Percentiles rank a stretch among this genome's conserved stretches.
These are phyloP conservation scores for Yamadazyma akitaensis DNA, from an alignment of 805 yeast genomes.

Conservation along the genomic window DNA sequence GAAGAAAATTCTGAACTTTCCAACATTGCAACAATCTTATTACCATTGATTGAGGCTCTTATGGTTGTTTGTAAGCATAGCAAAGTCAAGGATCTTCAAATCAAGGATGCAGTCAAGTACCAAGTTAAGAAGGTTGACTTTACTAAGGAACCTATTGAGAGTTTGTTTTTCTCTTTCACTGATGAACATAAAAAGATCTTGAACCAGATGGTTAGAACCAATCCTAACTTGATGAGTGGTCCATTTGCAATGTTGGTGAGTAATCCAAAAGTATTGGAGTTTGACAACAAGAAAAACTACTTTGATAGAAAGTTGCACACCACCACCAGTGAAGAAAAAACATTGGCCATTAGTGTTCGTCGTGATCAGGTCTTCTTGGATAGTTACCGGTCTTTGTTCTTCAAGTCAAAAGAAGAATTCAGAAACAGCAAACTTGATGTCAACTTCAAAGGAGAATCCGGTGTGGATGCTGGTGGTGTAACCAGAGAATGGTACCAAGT, in stretches of 20 bases:
- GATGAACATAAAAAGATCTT: constrained; percentile 83
- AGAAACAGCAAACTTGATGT: constrained; percentile 71
- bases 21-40: constrained; percentile 66
- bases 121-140: constrained; percentile 66
- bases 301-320: constrained; percentile 72
- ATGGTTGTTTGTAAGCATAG: constrained; percentile 96
- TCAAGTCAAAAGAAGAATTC: constrained; percentile 71
- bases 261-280: constrained; percentile 86
- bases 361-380: constrained; percentile 92
- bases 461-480: constrained; percentile 98
- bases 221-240: constrained; percentile 93
- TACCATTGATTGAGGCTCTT: constrained; percentile 86
- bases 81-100: constrained; percentile 54
- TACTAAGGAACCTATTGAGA: constrained; percentile 70
- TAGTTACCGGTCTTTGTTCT: constrained; percentile 78
- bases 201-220: constrained; percentile 86
- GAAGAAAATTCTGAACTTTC: constrained; percentile 53
- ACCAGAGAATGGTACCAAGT: constrained; percentile 98
- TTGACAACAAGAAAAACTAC: constrained; percentile 87
- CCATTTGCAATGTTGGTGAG: constrained; percentile 86
- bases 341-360: constrained; percentile 65
- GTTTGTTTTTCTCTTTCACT: constrained; percentile 79
- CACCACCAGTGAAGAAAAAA: constrained; percentile 40
- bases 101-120: constrained; percentile 54
- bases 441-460: constrained; percentile 88